Conservation (phyloP, 2,329 filamentous ascomycete species). For the Zarea fungicola region DNA sequence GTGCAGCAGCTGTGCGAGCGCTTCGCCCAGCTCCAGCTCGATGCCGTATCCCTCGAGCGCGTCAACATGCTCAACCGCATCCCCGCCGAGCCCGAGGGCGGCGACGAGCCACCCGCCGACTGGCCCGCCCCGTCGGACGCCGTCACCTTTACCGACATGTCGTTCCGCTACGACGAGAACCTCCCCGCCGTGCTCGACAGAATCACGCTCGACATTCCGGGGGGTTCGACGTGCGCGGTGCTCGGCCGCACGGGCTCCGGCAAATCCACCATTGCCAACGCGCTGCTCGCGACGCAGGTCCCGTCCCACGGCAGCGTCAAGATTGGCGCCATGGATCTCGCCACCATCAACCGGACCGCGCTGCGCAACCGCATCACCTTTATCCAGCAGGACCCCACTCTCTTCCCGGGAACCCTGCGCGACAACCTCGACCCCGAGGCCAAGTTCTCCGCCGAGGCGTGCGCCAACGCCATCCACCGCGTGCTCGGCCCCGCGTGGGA, state of each 20-base stretch:
- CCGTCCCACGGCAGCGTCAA: constrained; percentile 46
- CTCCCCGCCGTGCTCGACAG: constrained; percentile 67
- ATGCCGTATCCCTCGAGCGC: constrained; percentile 85
- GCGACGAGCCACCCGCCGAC: constrained; percentile 61
- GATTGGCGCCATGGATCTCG: constrained; percentile 50
- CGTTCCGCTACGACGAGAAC: constrained; percentile 72
- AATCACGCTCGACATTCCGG: constrained; percentile 67
- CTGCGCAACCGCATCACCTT: constrained; percentile 56
- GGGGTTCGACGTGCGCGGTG: constrained; percentile 57
- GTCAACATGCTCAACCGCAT: constrained; percentile 77
- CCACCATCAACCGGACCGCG: constrained; percentile 46
- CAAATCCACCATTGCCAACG: constrained; percentile 70
- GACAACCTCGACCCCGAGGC: constrained; percentile 65
- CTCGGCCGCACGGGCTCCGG: constrained; percentile 82
- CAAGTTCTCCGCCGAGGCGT: constrained; percentile 49
- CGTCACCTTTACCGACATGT: constrained; percentile 71
- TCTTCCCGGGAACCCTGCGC: constrained; percentile 54
- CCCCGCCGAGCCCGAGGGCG: constrained; percentile 66
- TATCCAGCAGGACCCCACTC: constrained; percentile 58
- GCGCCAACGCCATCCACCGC: constrained; percentile 48
- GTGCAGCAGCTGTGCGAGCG: constrained; percentile 61
- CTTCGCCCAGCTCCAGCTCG: constrained; percentile 83
- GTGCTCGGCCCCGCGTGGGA: constrained; percentile 50
- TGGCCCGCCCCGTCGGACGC: constrained; percentile 72
- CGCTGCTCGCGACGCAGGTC: constrained; percentile 51